Evolutionary conservation across 2,329 filamentous ascomycete species (phyloP).

Genomic region (Spiromastix sp.): DNA sequence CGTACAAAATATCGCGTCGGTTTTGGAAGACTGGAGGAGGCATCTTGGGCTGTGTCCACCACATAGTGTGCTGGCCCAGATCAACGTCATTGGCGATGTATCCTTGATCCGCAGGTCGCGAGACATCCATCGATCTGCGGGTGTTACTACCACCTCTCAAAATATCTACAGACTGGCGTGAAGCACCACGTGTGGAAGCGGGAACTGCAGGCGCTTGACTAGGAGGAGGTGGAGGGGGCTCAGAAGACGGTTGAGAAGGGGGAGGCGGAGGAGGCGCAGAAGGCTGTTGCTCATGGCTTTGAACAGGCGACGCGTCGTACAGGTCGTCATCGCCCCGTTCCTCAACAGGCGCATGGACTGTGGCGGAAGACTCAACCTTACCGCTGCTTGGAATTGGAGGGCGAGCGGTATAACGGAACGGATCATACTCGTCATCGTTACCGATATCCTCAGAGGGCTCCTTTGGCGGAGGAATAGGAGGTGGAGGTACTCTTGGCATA

Average conservation of each 20-base stretch:
- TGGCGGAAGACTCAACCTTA: constrained; percentile 13
- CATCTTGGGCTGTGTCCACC: constrained; percentile 77
- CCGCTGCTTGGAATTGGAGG: constrained; percentile 17
- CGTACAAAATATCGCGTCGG: constrained; percentile 71
- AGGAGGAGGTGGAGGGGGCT: constrained; percentile 38
- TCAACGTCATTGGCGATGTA: constrained; percentile 86
- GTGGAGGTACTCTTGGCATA: constrained; percentile 58
- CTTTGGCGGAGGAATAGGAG: constrained; percentile 45
- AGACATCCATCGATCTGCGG: constrained; percentile 62
- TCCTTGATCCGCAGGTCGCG: constrained; percentile 65
- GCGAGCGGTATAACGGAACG: constrained; percentile 39
- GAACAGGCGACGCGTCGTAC: constrained; percentile 33
- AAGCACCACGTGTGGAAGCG: constrained; percentile 32
- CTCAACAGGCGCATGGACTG: constrained; percentile 18
- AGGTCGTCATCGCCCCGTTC: constrained; percentile 35
- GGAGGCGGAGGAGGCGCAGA: constrained; percentile 22
- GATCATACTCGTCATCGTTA: constrained; percentile 40
- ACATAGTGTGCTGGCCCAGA: constrained; percentile 59
- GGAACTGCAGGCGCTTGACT: constrained; percentile 29
- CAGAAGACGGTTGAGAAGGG: constrained; percentile 32
- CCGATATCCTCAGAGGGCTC: constrained; percentile 41
- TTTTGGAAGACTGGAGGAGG: constrained; percentile 74
- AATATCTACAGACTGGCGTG: constrained; percentile 56
- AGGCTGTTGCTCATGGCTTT: constrained; percentile 22
- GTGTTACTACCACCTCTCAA: constrained; percentile 40